Evolutionary conservation across 345 rosid species (phyloP).

Genomic region (Pelargonium nanum): DNA sequence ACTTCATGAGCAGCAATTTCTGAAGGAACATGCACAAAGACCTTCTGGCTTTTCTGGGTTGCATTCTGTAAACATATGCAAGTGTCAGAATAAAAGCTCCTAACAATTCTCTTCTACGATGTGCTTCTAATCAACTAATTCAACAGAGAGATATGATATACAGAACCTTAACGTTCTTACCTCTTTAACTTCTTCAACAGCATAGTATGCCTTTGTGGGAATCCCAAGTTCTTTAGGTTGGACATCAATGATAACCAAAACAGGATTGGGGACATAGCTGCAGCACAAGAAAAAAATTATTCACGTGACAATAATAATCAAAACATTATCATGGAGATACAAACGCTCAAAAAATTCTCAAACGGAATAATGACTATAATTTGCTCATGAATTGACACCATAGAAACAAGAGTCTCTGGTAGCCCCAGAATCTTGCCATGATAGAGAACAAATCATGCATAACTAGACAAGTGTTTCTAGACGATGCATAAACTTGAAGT

Average conservation of each 20-base stretch:
- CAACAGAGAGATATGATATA: not conserved
- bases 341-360: too few species aligned
- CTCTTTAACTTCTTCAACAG: conserved; percentile 86
- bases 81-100: conserved; percentile 2
- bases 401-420: not conserved
- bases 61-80: conserved; percentile 44
- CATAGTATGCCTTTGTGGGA: conserved; percentile 80
- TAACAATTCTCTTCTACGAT: not conserved
- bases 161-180: conserved; percentile 17
- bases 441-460: too few species aligned
- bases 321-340: not conserved
- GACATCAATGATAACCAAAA: conserved; percentile 86
- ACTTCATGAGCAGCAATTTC: conserved; percentile 88
- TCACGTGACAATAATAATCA: not conserved
- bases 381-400: not conserved
- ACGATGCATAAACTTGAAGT: too few species aligned
- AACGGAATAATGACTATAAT: too few species aligned
- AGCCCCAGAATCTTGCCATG: not conserved
- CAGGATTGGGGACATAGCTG: conserved; percentile 76
- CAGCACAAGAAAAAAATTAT: conserved; percentile 1
- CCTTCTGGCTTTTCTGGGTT: conserved; percentile 80
- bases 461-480: too few species aligned
- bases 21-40: conserved; percentile 61
- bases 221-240: conserved; percentile 85
- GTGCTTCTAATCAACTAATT: not conserved